Conservation (phyloP, 2,329 filamentous ascomycete genomes). For the Aspergillus ibericus region DNA sequence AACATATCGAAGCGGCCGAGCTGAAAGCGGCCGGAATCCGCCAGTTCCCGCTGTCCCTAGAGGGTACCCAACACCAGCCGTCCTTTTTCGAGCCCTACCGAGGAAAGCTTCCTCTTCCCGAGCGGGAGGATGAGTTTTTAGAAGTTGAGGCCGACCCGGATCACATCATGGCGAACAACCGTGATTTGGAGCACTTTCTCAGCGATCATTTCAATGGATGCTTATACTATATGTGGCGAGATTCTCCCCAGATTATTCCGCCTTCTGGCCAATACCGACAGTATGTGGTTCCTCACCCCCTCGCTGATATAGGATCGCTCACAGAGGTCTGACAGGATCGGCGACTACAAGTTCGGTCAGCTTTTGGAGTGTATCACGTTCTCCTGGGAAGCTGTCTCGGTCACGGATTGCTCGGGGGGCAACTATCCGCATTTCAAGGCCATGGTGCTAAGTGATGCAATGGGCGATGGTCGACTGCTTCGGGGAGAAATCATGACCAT, state of each 20-base stretch:
- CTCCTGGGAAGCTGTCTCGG: neutral
- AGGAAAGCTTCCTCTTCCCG: slow-evolving; percentile 1
- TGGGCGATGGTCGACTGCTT: slow-evolving; percentile 2
- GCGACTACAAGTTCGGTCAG: slow-evolving; percentile 4
- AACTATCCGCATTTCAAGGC: slow-evolving; percentile 4
- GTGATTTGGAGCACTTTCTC: slow-evolving; percentile 2
- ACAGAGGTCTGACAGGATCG: neutral
- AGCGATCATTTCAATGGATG: neutral
- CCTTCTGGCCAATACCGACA: neutral
- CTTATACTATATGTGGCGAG: neutral
- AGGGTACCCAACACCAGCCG: neutral
- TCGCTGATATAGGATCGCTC: too few relatives aligned
- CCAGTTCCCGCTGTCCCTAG: neutral
- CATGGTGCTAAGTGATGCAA: slow-evolving; percentile 1
- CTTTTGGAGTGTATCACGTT: neutral
- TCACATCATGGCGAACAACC: neutral
- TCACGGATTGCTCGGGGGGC: neutral
- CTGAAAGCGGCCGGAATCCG: slow-evolving; percentile 1
- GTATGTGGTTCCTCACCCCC: too few relatives aligned
- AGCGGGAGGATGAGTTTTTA: neutral
- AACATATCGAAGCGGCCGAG: neutral
- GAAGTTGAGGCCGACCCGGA: neutral
- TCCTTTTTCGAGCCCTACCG: neutral
- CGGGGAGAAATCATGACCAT: slow-evolving; percentile 11
- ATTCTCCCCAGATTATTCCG: neutral